Base-by-base conservation (phyloP, 192 early-diverging fungal genomes). In the Gaertneriomyces sp. region DNA sequence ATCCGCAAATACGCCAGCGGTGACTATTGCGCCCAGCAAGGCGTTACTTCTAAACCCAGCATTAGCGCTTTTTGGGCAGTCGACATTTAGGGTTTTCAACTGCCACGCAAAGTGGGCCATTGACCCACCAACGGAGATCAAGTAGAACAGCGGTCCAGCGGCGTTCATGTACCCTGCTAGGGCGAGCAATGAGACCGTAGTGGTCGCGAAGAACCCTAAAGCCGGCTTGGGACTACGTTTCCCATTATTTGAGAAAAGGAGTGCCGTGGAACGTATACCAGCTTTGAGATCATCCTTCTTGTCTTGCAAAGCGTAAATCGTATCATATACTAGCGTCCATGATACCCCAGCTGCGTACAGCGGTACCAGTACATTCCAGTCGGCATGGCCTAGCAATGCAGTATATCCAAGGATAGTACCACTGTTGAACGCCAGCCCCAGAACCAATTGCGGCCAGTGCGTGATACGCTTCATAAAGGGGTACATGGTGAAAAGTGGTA, bases 291-390 rank as follows among this genome's bases (percentile, higher is more conserved):
- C 95, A 72, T 96, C 93, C 11, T 79, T 81, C 74, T 94, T 98
- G 76, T 98, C 95, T 71, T 97, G 95, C 53, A 97, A 89, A 14
- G 94, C 95, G 60, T 98, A 98, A 61, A 98, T 93, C 6, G 94
- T 96, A 73, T 98, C 95, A 75, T 96, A 98, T 6, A 93, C 86
- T 6, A 98, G 78, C 5, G 95, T 98, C 95, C 95, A 98, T 40
- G 85, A 86, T 5, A 96, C 79, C 1, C 93, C 93, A 0, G 89
- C 87, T 8, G 78, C 78, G 66, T 98, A 98, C 0, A 98, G 76
- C 5, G 95, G 95, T 4, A 91, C 76, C 12, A 82, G 81, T 7
- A 93, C 91, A 0, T 75, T 17, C 84, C 87, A 87, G 53, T 94
- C 77, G 42, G 81, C 74, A 0, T 72, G 11, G 11, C 80, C 80